A percentile compares a stretch with the other conserved stretches of the same genome.
Evolutionary conservation across 768 basidiomycete genomes (phyloP).

Genomic region (Termitomyces sp.): DNA sequence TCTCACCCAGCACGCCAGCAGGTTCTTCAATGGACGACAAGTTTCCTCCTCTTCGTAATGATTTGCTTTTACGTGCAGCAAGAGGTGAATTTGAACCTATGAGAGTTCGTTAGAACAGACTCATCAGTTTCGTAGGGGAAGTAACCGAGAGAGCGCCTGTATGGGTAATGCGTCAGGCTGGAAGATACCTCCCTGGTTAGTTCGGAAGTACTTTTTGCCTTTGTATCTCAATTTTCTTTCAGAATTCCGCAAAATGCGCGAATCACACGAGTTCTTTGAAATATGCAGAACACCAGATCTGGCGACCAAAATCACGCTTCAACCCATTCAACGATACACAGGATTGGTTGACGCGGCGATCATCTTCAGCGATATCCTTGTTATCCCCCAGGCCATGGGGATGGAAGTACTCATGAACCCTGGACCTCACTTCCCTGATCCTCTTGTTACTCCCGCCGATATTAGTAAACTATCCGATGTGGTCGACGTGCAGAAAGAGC

Average conservation of each 20-base stretch:
- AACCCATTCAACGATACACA: constrained; percentile 87
- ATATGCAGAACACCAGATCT: constrained; percentile 90
- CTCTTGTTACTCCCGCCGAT: constrained; percentile 77
- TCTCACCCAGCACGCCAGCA: neutral
- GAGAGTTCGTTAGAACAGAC: neutral
- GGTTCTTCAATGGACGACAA: constrained; percentile 39
- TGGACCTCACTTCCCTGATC: constrained; percentile 84
- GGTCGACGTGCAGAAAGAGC: constrained; percentile 80
- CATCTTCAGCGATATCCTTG: constrained; percentile 98
- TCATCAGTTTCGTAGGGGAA: constrained; percentile 51
- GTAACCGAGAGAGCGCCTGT: constrained; percentile 91
- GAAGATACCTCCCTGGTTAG: constrained; percentile 89
- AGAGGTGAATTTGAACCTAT: constrained; percentile 47
- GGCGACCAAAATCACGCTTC: constrained; percentile 86
- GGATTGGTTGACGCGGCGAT: constrained; percentile 93
- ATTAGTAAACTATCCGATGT: constrained; percentile 53
- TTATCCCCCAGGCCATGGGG: constrained; percentile 96
- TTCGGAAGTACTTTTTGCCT: constrained; percentile 13
- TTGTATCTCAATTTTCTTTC: constrained; percentile 9
- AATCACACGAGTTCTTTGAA: constrained; percentile 91
- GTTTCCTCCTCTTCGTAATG: constrained; percentile 82
- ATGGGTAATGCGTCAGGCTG: constrained; percentile 98
- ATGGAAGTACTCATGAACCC: constrained; percentile 95
- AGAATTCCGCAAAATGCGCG: constrained; percentile 91
- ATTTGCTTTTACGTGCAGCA: constrained; percentile 87